Conservation (phyloP, 768 basidiomycete genomes). For the Rhizopogon vulgaris region DNA sequence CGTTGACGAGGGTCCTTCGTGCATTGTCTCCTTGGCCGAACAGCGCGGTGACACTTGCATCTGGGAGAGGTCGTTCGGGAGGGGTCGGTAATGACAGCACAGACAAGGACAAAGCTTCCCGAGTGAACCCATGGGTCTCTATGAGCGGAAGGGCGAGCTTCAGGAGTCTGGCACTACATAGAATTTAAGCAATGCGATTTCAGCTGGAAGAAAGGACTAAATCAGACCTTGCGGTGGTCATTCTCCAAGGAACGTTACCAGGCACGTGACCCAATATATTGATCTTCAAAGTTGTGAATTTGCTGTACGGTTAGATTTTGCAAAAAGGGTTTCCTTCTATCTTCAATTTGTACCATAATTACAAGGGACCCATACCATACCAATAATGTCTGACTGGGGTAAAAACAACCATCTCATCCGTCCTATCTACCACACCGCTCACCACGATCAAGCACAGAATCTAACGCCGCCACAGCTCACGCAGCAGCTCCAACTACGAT, state of each 20-base stretch:
- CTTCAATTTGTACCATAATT: neutral
- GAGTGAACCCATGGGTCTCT: slow-evolving; percentile 65
- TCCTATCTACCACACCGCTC: slow-evolving; percentile 7
- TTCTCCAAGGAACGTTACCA: neutral
- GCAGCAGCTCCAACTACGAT: slow-evolving; percentile 11
- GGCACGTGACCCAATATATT: neutral
- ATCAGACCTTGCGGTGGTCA: slow-evolving; percentile 1
- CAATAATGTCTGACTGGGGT: slow-evolving; percentile 44
- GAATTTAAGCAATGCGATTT: too few relatives aligned
- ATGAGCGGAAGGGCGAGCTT: slow-evolving; percentile 61
- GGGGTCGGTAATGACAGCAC: slow-evolving; percentile 45
- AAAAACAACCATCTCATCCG: slow-evolving; percentile 8
- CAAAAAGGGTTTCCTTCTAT: too few relatives aligned
- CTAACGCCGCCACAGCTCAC: slow-evolving; percentile 29
- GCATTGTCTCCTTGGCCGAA: slow-evolving; percentile 71
- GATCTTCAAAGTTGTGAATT: neutral
- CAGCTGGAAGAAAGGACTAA: neutral
- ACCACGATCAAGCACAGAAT: slow-evolving; percentile 28
- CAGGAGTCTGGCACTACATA: slow-evolving; percentile 34
- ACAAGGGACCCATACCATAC: slow-evolving; percentile 1
- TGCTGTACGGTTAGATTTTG: neutral
- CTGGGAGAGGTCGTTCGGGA: slow-evolving; percentile 57
- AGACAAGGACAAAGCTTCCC: slow-evolving; percentile 59
- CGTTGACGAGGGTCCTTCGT: slow-evolving; percentile 54
- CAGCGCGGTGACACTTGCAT: slow-evolving; percentile 62